Evolutionary conservation across 2,329 filamentous ascomycete species (phyloP).

Genomic region (Microdochium trichocladiopsis): DNA sequence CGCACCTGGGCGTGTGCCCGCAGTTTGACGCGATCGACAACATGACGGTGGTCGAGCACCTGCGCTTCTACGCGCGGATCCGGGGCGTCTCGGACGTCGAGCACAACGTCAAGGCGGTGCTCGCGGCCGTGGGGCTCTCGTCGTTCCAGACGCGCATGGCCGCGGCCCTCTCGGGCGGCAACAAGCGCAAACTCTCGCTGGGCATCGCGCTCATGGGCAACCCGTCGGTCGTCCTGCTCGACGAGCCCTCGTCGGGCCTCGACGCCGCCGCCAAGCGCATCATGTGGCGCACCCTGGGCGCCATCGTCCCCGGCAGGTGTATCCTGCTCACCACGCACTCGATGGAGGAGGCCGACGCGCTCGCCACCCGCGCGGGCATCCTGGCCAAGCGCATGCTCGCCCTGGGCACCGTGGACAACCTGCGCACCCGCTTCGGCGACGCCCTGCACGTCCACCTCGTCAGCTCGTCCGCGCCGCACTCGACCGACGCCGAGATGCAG

Average conservation of each 20-base stretch:
- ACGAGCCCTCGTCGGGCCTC: conserved; percentile 84
- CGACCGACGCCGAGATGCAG: conserved; percentile 60
- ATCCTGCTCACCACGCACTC: conserved; percentile 86
- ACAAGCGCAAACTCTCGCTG: conserved; percentile 85
- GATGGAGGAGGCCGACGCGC: conserved; percentile 91
- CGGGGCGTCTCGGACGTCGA: conserved; percentile 70
- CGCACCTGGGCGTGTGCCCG: conserved; percentile 83
- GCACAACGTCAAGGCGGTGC: conserved; percentile 70
- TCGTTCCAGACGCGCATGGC: conserved; percentile 70
- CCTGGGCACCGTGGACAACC: conserved; percentile 64
- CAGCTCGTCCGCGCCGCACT: conserved; percentile 66
- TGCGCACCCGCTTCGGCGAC: conserved; percentile 71
- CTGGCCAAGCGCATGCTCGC: conserved; percentile 82
- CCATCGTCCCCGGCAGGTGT: conserved; percentile 68
- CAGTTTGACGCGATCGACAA: conserved; percentile 83
- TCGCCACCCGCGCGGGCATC: conserved; percentile 79
- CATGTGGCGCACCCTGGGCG: conserved; percentile 82
- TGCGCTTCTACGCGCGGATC: conserved; percentile 80
- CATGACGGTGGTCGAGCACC: conserved; percentile 83
- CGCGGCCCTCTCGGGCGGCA: conserved; percentile 75
- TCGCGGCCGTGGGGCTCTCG: conserved; percentile 72
- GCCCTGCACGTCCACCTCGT: conserved; percentile 78
- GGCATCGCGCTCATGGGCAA: conserved; percentile 92
- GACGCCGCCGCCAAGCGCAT: conserved; percentile 86
- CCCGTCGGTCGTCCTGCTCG: conserved; percentile 76